A percentile compares a stretch with the other conserved stretches of the same genome.
Evolutionary conservation across 1,139 yeast genomes (phyloP).

Genomic region (Suhomyces maxii): DNA sequence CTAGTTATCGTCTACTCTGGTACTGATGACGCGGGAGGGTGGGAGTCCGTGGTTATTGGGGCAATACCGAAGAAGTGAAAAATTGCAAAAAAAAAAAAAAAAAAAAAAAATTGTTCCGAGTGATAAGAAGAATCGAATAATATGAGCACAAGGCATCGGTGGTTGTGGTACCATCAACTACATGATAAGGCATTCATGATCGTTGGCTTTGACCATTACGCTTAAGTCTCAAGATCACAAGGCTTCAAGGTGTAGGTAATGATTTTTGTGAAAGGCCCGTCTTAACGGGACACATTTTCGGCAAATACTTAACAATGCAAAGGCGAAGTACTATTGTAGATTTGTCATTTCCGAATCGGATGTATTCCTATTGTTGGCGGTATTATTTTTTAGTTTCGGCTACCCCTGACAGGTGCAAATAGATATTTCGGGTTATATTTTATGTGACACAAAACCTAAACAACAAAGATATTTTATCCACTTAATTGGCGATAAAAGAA

Average conservation of each 20-base stretch:
- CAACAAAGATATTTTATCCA: neutral
- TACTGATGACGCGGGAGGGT: too few species aligned
- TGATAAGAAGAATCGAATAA: too few species aligned
- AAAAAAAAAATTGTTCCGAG: too few species aligned
- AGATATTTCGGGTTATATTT: slow-evolving; percentile 1
- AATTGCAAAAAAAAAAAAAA: too few species aligned
- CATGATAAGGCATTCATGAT: too few species aligned
- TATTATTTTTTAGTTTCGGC: slow-evolving; percentile 5
- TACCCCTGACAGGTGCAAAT: slow-evolving; percentile 11
- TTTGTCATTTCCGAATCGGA: slow-evolving; percentile 4
- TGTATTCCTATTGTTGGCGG: slow-evolving; percentile 1
- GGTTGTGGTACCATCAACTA: too few species aligned
- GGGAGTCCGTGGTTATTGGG: too few species aligned
- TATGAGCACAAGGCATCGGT: too few species aligned
- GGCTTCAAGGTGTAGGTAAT: too few species aligned
- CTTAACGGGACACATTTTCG: slow-evolving; percentile 1
- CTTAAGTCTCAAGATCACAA: too few species aligned
- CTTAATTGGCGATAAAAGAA: neutral
- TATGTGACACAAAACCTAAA: slow-evolving; percentile 1
- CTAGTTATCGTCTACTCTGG: neutral
- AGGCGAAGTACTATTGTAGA: slow-evolving; percentile 7
- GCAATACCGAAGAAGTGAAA: too few species aligned
- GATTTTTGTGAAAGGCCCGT: neutral
- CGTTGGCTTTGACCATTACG: too few species aligned
- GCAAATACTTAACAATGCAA: slow-evolving; percentile 5